Evolutionary conservation across 108 stramenopile species (phyloP).

Genomic region (Epithemia pelagica): DNA sequence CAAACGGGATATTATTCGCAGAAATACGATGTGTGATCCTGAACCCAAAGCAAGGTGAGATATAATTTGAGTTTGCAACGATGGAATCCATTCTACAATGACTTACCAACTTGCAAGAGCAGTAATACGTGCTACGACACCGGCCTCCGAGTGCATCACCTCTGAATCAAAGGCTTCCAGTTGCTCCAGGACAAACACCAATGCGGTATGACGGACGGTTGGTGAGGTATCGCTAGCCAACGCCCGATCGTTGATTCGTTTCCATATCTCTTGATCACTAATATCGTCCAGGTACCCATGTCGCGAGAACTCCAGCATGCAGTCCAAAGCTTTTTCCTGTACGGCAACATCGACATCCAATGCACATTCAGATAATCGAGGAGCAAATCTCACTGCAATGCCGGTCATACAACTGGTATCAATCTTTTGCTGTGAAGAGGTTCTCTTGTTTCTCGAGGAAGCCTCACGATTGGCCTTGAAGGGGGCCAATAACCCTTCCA

Average conservation of each 20-base stretch:
- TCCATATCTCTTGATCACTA: slow-evolving; percentile 73
- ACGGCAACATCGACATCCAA: slow-evolving; percentile 53
- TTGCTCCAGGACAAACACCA: slow-evolving; percentile 81
- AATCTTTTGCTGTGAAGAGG: slow-evolving; percentile 22
- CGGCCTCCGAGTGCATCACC: background rate
- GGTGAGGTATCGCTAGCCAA: slow-evolving; percentile 52
- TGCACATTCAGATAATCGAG: slow-evolving; percentile 51
- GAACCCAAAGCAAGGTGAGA: background rate
- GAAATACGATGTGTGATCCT: slow-evolving; percentile 58
- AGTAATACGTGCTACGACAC: slow-evolving; percentile 28
- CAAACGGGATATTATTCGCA: slow-evolving; percentile 51
- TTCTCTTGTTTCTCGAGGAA: slow-evolving; percentile 5
- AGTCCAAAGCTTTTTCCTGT: slow-evolving; percentile 65
- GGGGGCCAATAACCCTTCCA: slow-evolving; percentile 55
- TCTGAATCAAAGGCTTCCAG: slow-evolving; percentile 76
- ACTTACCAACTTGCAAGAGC: slow-evolving; percentile 52
- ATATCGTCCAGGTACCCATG: slow-evolving; percentile 73
- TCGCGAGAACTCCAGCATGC: slow-evolving; percentile 50
- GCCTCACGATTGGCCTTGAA: slow-evolving; percentile 14
- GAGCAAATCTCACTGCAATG: slow-evolving; percentile 66
- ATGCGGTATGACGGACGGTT: slow-evolving; percentile 49
- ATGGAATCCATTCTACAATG: background rate
- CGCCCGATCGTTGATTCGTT: slow-evolving; percentile 62
- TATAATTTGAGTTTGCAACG: background rate
- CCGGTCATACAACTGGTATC: slow-evolving; percentile 46